Conservation (phyloP, 2,329 filamentous ascomycete genomes). For the Sporothrix brasiliensis region DNA sequence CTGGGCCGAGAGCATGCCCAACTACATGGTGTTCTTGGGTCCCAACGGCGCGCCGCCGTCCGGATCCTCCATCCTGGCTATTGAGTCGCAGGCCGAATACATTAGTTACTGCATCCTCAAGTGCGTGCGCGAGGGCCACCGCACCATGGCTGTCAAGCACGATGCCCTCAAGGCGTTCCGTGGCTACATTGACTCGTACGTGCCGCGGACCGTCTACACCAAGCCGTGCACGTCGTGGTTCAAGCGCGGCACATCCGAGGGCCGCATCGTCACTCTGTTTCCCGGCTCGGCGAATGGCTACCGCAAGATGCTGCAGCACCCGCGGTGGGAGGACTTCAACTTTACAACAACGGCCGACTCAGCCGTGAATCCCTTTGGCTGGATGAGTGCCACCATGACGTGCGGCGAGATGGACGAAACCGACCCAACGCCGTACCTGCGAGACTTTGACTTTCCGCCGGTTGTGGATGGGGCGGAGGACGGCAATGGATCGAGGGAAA, state of each 20-base stretch:
- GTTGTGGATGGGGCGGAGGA: neutral
- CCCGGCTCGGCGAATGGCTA: conserved; percentile 26
- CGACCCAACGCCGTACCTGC: conserved; percentile 25
- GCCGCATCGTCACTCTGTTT: conserved; percentile 25
- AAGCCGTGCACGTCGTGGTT: conserved; percentile 30
- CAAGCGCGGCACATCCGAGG: conserved; percentile 21
- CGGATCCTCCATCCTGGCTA: conserved; percentile 28
- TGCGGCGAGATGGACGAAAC: conserved; percentile 24
- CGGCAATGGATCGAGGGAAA: no score
- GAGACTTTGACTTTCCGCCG: conserved; percentile 25
- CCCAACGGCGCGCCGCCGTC: conserved; percentile 31
- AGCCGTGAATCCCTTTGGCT: conserved; percentile 18
- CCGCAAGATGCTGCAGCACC: conserved; percentile 26
- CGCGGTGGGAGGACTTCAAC: conserved; percentile 31
- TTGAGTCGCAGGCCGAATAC: conserved; percentile 29
- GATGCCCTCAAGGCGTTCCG: conserved; percentile 12
- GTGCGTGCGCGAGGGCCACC: conserved; percentile 24
- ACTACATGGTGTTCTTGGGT: conserved; percentile 26
- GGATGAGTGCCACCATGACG: conserved; percentile 27
- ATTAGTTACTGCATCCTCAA: conserved; percentile 25
- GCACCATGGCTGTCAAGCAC: conserved; percentile 28
- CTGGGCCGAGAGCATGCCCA: conserved; percentile 29
- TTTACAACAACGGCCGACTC: conserved; percentile 1
- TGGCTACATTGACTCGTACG: conserved; percentile 27
- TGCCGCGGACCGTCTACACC: conserved; percentile 28